Conservation (phyloP, 2,329 filamentous ascomycete genomes). For the Botryotinia narcissicola region DNA sequence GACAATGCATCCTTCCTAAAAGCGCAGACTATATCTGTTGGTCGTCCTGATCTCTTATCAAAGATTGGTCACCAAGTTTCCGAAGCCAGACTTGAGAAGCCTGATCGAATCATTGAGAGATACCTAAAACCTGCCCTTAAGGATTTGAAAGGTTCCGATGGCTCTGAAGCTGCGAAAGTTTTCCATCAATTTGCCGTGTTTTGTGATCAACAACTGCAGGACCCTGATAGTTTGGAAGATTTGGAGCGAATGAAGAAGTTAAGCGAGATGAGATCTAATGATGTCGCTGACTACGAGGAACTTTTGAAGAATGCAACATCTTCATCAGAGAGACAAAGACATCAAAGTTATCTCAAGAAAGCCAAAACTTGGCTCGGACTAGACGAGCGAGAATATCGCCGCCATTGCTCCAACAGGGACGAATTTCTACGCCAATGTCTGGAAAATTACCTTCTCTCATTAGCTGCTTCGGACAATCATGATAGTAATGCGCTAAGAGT, state of each 20-base stretch:
- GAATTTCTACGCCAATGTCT: slow-evolving; percentile 85
- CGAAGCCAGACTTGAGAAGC: slow-evolving; percentile 84
- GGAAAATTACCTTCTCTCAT: slow-evolving; percentile 86
- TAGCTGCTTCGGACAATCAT: slow-evolving; percentile 82
- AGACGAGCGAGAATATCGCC: slow-evolving; percentile 81
- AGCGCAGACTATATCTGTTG: slow-evolving; percentile 69
- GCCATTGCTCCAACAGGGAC: slow-evolving; percentile 71
- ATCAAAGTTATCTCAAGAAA: slow-evolving; percentile 62
- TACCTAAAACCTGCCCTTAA: slow-evolving; percentile 83
- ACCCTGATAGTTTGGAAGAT: slow-evolving; percentile 80
- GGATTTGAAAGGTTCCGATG: slow-evolving; percentile 67
- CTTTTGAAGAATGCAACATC: slow-evolving; percentile 45
- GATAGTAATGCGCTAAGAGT: slow-evolving; percentile 90
- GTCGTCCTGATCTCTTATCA: slow-evolving; percentile 75
- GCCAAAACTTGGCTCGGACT: slow-evolving; percentile 88
- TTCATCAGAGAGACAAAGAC: slow-evolving; percentile 53
- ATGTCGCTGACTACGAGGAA: slow-evolving; percentile 70
- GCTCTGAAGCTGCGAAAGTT: slow-evolving; percentile 77
- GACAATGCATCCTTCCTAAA: slow-evolving; percentile 59
- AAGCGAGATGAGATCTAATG: slow-evolving; percentile 74
- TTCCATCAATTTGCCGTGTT: slow-evolving; percentile 95
- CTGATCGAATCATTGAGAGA: slow-evolving; percentile 81
- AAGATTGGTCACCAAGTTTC: slow-evolving; percentile 87
- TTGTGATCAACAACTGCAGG: slow-evolving; percentile 90
- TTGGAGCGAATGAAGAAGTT: slow-evolving; percentile 76